Evolutionary conservation across 306 rosid species (phyloP), one percentile per base, ranked within the genome.

Genomic region (Glycyrrhiza uralensis): DNA sequence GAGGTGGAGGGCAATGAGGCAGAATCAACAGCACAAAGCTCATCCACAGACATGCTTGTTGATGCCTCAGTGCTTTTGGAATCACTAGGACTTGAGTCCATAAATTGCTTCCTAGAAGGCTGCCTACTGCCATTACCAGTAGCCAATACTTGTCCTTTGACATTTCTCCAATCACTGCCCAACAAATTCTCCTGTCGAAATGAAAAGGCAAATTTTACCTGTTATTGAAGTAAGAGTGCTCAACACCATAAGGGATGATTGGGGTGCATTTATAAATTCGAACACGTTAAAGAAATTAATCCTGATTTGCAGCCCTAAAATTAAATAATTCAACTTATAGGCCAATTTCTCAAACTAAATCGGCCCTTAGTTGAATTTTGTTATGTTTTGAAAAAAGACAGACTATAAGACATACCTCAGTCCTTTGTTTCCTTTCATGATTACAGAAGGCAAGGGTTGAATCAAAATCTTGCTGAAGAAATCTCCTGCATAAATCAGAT

Each of bases 401-500:
- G 32, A 45, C 47, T 60, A 44, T 18, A 28, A 72, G 61, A 62
- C 63, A 44, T 79, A 88, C 99, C 97, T 95, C 99, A 5, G 84
- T 88, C 81, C 96, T 89, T 71, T 89, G 97, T 79, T 95, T 91
- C 78, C 99, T 85, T 79, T 95, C 99, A 73, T 91, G 89, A 78
- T 91, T 91, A 77, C 84, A 80, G 70, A 68, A 91, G 73, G 99
- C 99, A 29, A 95, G 93, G 67, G 87, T 95, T 47, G 96, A 77
- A 82, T 95, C 96, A 86, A 95, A 95, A 88, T 95, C 96, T 76
- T 91, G 97, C 83, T 89, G 99, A 72, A 89, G 95, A 81, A 88
- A 88, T 86, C 96, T 95, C 87, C 99, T 95, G 91, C 82, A 78
- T 23, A 76, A 80, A 46, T 57, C 20, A 67, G 65, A 72, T 54